Evolutionary conservation across 805 yeast species (phyloP), one percentile per base, ranked within the genome.

Genomic region (Hanseniaspora occidentalis): DNA sequence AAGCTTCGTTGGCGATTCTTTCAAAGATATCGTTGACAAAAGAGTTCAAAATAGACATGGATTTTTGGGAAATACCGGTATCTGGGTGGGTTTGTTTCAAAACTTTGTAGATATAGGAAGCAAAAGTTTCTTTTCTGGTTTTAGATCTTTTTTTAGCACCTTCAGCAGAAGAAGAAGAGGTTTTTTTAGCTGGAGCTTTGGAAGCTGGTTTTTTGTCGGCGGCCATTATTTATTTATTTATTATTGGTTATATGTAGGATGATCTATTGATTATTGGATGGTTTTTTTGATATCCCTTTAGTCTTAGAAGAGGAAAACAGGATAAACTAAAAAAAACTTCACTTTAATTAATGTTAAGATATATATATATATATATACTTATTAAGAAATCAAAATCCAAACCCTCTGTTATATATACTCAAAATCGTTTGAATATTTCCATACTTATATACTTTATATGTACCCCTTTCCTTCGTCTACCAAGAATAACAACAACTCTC

Each of bases 51-150:
- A 89, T 89, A 52, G 95, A 85, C 95, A 89, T 89, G 50, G 97
- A 95, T 66, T 85, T 84, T 72, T 86, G 95, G 57, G 97, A 88
- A 66, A 89, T 89, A 84, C 96, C 97, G 49, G 97, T 89, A 67
- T 89, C 96, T 68, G 96, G 97, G 71, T 89, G 97, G 49, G 96
- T 88, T 77, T 89, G 96, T 72, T 88, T 88, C 66, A 89, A 81
- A 53, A 88, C 96, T 72, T 89, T 89, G 92, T 88, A 89, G 66
- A 89, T 89, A 73, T 89, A 89, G 48, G 96, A 86, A 51, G 95
- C 85, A 76, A 86, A 89, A 50, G 96, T 85, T 73, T 89, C 96
- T 82, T 85, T 86, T 79, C 96, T 85, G 57, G 88, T 70, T 81
- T 86, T 88, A 55, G 84, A 63, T 75, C 94, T 85, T 82, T 83